phyloP scores from a whole-genome alignment of 306 rosid genomes.

The Hippophae gyantsensis region DNA sequence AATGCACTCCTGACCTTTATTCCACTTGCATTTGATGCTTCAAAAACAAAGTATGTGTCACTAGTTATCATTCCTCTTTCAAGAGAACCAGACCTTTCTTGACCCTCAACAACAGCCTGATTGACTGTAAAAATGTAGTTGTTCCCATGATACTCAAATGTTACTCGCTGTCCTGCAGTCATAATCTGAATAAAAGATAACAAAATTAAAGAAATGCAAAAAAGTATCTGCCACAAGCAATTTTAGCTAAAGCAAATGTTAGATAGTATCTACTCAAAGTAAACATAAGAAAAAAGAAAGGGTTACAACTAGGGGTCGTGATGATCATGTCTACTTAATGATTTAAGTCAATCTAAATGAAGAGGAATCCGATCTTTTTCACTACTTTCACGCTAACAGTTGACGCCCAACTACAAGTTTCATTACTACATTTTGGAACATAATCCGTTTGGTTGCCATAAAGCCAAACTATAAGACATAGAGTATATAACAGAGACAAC shows the following conservation, averaged over 20 bases:
- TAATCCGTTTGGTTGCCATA: too few species aligned
- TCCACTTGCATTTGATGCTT: slow-evolving; percentile 73
- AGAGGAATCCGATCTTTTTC: too few species aligned
- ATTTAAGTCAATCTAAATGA: too few species aligned
- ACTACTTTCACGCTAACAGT: too few species aligned
- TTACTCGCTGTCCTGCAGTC: slow-evolving; percentile 84
- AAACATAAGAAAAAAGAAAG: not conserved
- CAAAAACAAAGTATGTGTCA: slow-evolving; percentile 81
- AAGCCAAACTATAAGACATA: too few species aligned
- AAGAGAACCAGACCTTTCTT: slow-evolving; percentile 40
- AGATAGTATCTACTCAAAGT: not conserved
- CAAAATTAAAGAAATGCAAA: slow-evolving; percentile 3
- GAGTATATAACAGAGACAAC: not conserved
- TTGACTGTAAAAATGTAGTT: slow-evolving; percentile 74
- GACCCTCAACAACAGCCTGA: slow-evolving; percentile 60
- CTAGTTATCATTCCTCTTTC: slow-evolving; percentile 83
- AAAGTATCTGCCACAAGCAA: not conserved
- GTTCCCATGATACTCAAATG: slow-evolving; percentile 72
- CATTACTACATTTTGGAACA: too few species aligned
- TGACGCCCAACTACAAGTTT: too few species aligned
- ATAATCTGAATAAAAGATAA: slow-evolving; percentile 48
- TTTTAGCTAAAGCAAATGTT: too few species aligned
- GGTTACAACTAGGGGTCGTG: not conserved
- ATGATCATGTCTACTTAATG: too few species aligned
- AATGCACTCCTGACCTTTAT: slow-evolving; percentile 50